These are phyloP conservation scores for Proliferodiscus dingleyae DNA, from an alignment of 2,329 filamentous ascomycete species.

Conservation along the genomic window DNA sequence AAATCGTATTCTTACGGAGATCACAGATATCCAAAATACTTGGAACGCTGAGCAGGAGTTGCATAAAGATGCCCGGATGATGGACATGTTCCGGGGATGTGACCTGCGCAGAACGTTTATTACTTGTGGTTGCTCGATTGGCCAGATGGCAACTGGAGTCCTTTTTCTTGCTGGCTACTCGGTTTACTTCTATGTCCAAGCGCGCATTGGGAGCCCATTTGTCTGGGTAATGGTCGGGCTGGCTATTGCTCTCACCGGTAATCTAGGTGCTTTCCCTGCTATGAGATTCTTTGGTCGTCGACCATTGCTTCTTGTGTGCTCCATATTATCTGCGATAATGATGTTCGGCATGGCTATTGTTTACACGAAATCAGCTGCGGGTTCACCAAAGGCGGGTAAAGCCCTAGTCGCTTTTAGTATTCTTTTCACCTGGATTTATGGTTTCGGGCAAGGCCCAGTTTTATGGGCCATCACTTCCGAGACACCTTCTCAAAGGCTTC, in stretches of 20 bases:
- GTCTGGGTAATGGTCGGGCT: constrained; percentile 26
- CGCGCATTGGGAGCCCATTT: constrained; percentile 29
- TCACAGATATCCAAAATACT: constrained; percentile 31
- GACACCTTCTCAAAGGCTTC: constrained; percentile 42
- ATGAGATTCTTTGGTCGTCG: no score
- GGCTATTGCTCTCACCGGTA: no score
- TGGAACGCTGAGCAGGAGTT: constrained; percentile 29
- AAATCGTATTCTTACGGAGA: constrained; percentile 24
- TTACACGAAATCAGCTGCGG: no score
- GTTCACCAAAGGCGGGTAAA: no score
- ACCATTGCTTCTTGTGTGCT: no score
- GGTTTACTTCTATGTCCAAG: constrained; percentile 28
- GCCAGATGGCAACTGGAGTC: constrained; percentile 26
- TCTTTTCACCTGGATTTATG: no score
- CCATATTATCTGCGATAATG: no score
- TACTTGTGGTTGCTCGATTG: constrained; percentile 24
- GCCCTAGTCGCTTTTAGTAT: no score
- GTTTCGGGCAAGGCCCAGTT: no score
- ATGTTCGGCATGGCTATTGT: no score
- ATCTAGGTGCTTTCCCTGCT: no score
- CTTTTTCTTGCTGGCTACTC: constrained; percentile 29
- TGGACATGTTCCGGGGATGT: constrained; percentile 22
- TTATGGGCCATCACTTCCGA: no score
- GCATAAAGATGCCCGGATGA: constrained; percentile 6
- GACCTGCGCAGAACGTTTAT: constrained; percentile 33